phyloP scores from a whole-genome alignment of 2,329 filamentous ascomycete species.

The Westerdykella aurantiaca region DNA sequence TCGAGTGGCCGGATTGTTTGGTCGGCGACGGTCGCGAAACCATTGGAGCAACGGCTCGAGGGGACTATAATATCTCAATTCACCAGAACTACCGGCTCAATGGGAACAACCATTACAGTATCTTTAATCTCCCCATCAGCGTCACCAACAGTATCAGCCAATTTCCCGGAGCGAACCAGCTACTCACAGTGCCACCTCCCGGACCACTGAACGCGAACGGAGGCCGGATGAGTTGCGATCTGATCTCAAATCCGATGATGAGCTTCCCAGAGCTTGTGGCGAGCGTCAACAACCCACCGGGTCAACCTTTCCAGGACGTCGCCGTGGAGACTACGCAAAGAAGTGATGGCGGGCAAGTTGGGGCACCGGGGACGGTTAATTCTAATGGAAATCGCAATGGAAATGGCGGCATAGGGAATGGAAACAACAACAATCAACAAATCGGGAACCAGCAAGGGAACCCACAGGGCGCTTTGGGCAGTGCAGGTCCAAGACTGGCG shows the following conservation, averaged over 20 bases:
- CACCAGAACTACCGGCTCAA: constrained; percentile 65
- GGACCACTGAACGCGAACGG: constrained; percentile 32
- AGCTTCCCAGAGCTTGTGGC: constrained; percentile 16
- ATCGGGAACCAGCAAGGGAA: no score
- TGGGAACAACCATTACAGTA: constrained; percentile 58
- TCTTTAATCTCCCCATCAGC: constrained; percentile 64
- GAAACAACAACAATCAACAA: not conserved
- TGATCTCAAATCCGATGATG: constrained; percentile 26
- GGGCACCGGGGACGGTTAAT: constrained; percentile 14
- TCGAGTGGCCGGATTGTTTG: constrained; percentile 65
- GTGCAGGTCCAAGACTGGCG: no score
- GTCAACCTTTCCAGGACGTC: constrained; percentile 27
- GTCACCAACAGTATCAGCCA: constrained; percentile 58
- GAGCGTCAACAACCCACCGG: constrained; percentile 31
- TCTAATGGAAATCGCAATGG: constrained; percentile 5
- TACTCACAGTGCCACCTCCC: constrained; percentile 28
- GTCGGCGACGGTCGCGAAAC: constrained; percentile 51
- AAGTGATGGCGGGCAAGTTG: constrained; percentile 25
- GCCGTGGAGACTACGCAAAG: constrained; percentile 19
- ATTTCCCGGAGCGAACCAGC: constrained; percentile 28
- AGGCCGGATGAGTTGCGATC: constrained; percentile 26
- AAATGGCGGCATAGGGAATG: not conserved
- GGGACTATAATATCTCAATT: constrained; percentile 66
- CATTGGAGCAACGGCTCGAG: constrained; percentile 47
- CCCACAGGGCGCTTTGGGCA: no score